A percentile compares a stretch with the other conserved stretches of the same genome.
These are phyloP conservation scores for Cyanodermella asteris DNA, from an alignment of 2,329 filamentous ascomycete genomes.

Conservation along the genomic window DNA sequence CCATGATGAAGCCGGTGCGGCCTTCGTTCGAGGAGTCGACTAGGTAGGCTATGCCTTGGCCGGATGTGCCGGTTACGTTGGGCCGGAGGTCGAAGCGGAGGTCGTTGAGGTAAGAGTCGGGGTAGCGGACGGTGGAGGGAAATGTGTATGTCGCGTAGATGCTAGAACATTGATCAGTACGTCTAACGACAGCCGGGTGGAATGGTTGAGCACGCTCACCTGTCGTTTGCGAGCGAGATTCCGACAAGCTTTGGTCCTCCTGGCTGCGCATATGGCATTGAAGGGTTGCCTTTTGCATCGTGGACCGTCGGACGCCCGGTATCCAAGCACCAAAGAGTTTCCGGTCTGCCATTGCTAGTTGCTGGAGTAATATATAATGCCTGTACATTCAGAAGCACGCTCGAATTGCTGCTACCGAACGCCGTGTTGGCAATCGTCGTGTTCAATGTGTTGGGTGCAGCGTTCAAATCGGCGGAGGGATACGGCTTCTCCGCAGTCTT, in stretches of 20 bases:
- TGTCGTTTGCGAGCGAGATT: slow-evolving; percentile 20
- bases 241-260: slow-evolving; percentile 24
- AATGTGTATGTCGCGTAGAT: slow-evolving; percentile 21
- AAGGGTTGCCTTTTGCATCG: slow-evolving; percentile 14
- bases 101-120: slow-evolving; percentile 26
- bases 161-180: too few species aligned
- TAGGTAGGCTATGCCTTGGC: slow-evolving; percentile 22
- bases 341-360: slow-evolving; percentile 13
- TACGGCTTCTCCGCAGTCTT: slow-evolving; percentile 25
- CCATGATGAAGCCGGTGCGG: slow-evolving; percentile 24
- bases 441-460: slow-evolving; percentile 16
- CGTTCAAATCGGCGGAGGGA: slow-evolving; percentile 18
- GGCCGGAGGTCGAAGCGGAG: slow-evolving; percentile 24
- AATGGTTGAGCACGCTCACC: too few species aligned
- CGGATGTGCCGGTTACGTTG: slow-evolving; percentile 15
- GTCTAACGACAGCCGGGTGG: too few species aligned
- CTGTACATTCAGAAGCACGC: slow-evolving; percentile 22
- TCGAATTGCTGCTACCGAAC: slow-evolving; percentile 23
- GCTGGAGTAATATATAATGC: slow-evolving; percentile 23
- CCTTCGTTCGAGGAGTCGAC: slow-evolving; percentile 25
- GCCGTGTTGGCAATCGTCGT: slow-evolving; percentile 18
- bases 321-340: slow-evolving; percentile 25
- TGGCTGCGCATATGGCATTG: slow-evolving; percentile 22
- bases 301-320: slow-evolving; percentile 23
- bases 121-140: slow-evolving; percentile 20